Percentiles rank a stretch among this genome's conserved stretches.
phyloP scores from a whole-genome alignment of 805 yeast genomes.

The Millerozyma miso region DNA sequence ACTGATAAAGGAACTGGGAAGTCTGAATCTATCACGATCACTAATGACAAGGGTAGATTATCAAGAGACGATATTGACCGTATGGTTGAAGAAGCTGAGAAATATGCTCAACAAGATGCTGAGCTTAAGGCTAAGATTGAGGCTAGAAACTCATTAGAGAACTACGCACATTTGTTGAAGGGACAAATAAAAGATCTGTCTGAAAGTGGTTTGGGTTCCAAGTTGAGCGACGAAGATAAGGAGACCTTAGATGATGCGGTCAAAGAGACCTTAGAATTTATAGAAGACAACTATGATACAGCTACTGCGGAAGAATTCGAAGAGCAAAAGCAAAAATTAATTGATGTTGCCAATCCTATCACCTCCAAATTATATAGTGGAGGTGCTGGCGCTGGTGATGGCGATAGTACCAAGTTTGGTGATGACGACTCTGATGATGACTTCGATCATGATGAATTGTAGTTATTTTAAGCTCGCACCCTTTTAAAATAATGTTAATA shows the following conservation, averaged over 20 bases:
- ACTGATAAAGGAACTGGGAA: slow-evolving; percentile 98
- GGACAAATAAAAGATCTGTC: slow-evolving; percentile 41
- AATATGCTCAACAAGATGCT: slow-evolving; percentile 52
- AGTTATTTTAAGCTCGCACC: slow-evolving; percentile 3
- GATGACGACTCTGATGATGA: slow-evolving; percentile 43
- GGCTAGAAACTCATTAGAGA: slow-evolving; percentile 42
- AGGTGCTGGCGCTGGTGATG: slow-evolving; percentile 42
- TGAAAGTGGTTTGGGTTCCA: slow-evolving; percentile 57
- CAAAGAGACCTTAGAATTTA: slow-evolving; percentile 80
- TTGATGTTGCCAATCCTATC: slow-evolving; percentile 84
- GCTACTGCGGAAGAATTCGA: slow-evolving; percentile 92
- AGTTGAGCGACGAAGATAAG: slow-evolving; percentile 86
- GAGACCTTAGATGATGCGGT: slow-evolving; percentile 84
- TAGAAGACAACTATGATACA: slow-evolving; percentile 75
- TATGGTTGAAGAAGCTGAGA: slow-evolving; percentile 98
- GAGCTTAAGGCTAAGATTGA: slow-evolving; percentile 41
- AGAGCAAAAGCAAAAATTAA: slow-evolving; percentile 78
- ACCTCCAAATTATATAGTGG: slow-evolving; percentile 74
- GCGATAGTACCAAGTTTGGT: slow-evolving; percentile 33
- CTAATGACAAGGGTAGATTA: slow-evolving; percentile 98
- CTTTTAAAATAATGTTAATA: too few relatives aligned
- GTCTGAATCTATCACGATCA: slow-evolving; percentile 96
- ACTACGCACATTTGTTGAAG: slow-evolving; percentile 41
- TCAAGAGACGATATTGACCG: slow-evolving; percentile 94
- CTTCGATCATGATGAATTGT: slow-evolving; percentile 44